Base-by-base conservation (phyloP, 2,329 filamentous ascomycete species). In the Claviceps africana region DNA sequence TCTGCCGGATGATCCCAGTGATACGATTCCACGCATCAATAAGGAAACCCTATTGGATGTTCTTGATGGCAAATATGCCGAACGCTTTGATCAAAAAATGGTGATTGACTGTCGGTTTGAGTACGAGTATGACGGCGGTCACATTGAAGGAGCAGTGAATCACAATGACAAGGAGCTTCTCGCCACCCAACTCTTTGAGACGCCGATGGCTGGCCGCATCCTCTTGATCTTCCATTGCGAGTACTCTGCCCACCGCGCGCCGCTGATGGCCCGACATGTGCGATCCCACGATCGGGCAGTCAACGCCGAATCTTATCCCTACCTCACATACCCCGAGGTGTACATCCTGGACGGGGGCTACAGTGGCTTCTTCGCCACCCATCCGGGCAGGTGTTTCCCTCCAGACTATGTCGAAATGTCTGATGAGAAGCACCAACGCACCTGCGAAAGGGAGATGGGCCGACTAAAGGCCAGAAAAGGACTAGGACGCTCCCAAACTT, bases 391-490 rank as follows among this genome's bases (percentile, higher is more conserved):
- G 55, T 98, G 93, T 74, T 93, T 83, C 61, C 93, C 93, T 22
- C 90, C 95, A 62, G 89, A 91, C 64, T 98, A 98, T 64, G 88
- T 98, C 54, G 89, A 93, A 69, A 98, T 98, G 93, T 86, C 83
- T 58, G 88, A 86, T 58, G 86, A 91, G 65, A 88, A 91, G 65
- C 90, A 98, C 69, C 86, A 88, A 61, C 83, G 83, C 62, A 93
- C 90, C 44, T 97, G 93, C 66, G 93, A 98, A 72, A 86, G 88
- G 60, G 91, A 95, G 62, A 84, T 98, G 75, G 88, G 89, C 62
- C 90, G 89, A 65, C 81, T 98, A 61, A 91, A 94, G 69, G 85
- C 93, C 65, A 82, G 90, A 61, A 85, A 86, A 59, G 93, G 91
- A 63, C 76, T 98, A 53, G 80, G 81, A 65, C 82, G 93, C 57